phyloP scores from a whole-genome alignment of 305 asterid genomes.

The Nicotiana rustica region DNA sequence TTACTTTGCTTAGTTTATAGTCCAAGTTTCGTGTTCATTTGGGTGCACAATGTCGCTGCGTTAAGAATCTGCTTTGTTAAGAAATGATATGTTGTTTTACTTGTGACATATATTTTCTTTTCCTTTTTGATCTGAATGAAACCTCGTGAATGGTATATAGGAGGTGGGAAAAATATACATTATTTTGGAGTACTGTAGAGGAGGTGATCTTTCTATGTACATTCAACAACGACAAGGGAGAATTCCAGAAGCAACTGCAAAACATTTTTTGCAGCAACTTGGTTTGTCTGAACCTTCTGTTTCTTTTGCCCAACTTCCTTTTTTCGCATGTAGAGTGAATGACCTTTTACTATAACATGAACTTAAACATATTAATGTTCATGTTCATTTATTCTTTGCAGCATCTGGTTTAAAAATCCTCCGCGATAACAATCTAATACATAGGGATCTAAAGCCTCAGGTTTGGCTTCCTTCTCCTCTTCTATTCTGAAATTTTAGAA shows the following conservation, averaged over 20 bases:
- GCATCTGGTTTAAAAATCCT: constrained; percentile 92
- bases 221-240: constrained; percentile 71
- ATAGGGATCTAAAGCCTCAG: constrained; percentile 95
- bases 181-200: constrained; percentile 84
- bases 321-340: constrained; percentile 27
- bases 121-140: constrained; percentile 31
- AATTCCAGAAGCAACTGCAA: constrained; percentile 80
- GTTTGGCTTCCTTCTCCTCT: constrained; percentile 46
- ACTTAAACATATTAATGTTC: constrained; percentile 30
- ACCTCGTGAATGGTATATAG: constrained; percentile 48
- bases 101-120: neutral
- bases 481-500: neutral
- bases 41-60: neutral
- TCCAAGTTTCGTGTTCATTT: constrained; percentile 21
- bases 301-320: constrained; percentile 30
- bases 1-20: neutral
- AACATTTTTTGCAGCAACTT: constrained; percentile 87
- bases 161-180: constrained; percentile 86
- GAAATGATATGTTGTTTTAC: neutral
- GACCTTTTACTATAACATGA: constrained; percentile 9
- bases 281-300: constrained; percentile 49
- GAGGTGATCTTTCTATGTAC: constrained; percentile 85
- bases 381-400: constrained; percentile 44
- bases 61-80: neutral
- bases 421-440: constrained; percentile 80